Evolutionary conservation across 768 basidiomycete species (phyloP).

Genomic region (Tremella yokohamensis): DNA sequence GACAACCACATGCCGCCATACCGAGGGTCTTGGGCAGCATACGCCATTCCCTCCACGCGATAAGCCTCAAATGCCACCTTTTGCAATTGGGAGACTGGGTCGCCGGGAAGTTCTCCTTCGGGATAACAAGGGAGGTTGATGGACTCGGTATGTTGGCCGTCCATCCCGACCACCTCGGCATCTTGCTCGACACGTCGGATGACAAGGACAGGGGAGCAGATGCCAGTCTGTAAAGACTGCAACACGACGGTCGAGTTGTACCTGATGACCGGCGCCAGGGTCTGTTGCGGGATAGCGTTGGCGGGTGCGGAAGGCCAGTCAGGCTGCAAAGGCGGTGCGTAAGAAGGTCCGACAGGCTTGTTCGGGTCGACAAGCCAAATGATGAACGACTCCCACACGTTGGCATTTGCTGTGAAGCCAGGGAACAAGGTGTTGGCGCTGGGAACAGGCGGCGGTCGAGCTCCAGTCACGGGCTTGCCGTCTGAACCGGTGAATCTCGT

Average conservation of each 20-base stretch:
- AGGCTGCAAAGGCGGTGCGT: constrained; percentile 74
- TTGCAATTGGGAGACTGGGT: constrained; percentile 91
- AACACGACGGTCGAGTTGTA: constrained; percentile 96
- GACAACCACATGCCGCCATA: constrained; percentile 39
- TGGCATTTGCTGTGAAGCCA: constrained; percentile 38
- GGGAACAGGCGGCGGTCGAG: constrained; percentile 66
- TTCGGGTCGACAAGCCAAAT: constrained; percentile 96
- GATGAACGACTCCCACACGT: constrained; percentile 63
- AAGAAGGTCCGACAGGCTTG: constrained; percentile 68
- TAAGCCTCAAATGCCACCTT: constrained; percentile 61
- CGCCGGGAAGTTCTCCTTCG: constrained; percentile 82
- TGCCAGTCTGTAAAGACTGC: constrained; percentile 89
- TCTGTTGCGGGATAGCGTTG: constrained; percentile 69
- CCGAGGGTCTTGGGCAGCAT: constrained; percentile 12
- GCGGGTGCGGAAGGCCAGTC: constrained; percentile 92
- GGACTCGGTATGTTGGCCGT: constrained; percentile 57
- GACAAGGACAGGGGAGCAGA: constrained; percentile 87
- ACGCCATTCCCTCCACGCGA: constrained; percentile 10
- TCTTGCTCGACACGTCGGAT: constrained; percentile 90
- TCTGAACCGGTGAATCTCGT: constrained; percentile 92
- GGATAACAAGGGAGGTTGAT: constrained; percentile 60
- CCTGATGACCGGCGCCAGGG: constrained; percentile 82
- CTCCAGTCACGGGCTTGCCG: constrained; percentile 76
- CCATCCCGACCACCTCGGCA: constrained; percentile 84
- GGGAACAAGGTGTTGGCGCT: constrained; percentile 63